Conservation (phyloP, 2,329 filamentous ascomycete species). For the Cryphonectria nitschkei region DNA sequence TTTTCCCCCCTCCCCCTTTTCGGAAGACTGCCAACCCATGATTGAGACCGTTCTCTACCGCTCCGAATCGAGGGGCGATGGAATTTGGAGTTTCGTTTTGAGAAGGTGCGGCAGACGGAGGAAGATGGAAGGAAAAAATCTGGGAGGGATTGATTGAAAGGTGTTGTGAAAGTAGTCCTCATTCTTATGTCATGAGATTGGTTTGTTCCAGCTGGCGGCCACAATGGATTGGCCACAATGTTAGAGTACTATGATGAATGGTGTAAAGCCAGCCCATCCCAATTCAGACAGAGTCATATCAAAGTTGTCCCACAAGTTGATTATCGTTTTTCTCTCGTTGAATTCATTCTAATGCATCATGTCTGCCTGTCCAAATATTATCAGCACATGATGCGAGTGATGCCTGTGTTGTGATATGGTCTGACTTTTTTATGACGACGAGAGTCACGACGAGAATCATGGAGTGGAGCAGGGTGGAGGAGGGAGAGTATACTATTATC, state of each 20-base stretch:
- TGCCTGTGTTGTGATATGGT: background rate
- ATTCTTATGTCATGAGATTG: background rate
- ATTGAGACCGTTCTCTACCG: too few relatives aligned
- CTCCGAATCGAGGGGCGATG: too few relatives aligned
- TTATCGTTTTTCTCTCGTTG: background rate
- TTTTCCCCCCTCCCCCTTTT: too few relatives aligned
- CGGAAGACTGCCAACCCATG: background rate
- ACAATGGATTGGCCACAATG: background rate
- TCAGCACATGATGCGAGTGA: background rate
- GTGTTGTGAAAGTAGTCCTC: background rate
- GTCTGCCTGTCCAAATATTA: too few relatives aligned
- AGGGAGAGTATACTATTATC: too few relatives aligned
- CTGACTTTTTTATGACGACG: too few relatives aligned
- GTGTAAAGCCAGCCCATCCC: background rate
- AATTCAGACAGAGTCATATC: background rate
- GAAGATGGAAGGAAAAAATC: background rate
- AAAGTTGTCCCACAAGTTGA: background rate
- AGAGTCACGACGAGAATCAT: too few relatives aligned
- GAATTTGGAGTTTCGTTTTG: too few relatives aligned
- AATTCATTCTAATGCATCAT: background rate
- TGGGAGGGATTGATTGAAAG: background rate
- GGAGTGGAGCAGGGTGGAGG: too few relatives aligned
- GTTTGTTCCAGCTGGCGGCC: background rate
- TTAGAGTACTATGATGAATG: background rate
- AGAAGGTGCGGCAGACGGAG: too few relatives aligned